Evolutionary conservation across 768 basidiomycete species (phyloP), one percentile per base, ranked within the genome.

Genomic region (Boletus rubroflammeus): DNA sequence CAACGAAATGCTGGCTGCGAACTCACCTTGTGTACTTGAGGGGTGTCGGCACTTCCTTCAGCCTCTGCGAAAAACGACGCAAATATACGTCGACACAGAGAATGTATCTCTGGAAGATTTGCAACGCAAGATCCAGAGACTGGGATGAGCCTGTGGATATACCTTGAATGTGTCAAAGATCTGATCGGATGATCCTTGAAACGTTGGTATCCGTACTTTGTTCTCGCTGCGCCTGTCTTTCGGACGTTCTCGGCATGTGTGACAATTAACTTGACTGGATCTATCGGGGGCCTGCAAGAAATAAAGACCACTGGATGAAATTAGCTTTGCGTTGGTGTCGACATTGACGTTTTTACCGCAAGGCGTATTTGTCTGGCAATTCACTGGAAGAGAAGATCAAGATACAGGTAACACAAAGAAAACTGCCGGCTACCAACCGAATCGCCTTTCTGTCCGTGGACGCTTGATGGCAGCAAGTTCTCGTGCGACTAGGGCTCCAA

Each of bases 281-380:
- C 84, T 23, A 91, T 76, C 0, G 90, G 90, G 1, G 83, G 75
- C 68, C 81, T 86, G 68, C 88, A 92, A 10, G 88, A 85, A 42
- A 93, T 86, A 67, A 90, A 91, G 26, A 90, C 72, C 14, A 91
- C 90, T 93, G 7, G 38, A 32, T 17, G 32, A 52, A 23, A 34
- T 58, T 31, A 61, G 47, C 21, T 14, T 34, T 28, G 28, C 1
- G 2, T 38, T 19, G 34, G 50, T 46, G 41, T 34, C 53, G 25
- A 52, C 51, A 8, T 38, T 13, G 28, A 25, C 13, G 15, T 5
- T 40, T 50, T 35, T 67, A 92, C 90, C 83, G 53, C 90, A 93
- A 40, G 83, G 80, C 0, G 90, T 92, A 63, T 88, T 85, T 3
- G 89, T 91, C 62, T 83, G 82, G 58, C 86, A 90, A 63, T 84